Conservation (phyloP, 2,329 filamentous ascomycete genomes). For the Calonectria leucothoes region DNA sequence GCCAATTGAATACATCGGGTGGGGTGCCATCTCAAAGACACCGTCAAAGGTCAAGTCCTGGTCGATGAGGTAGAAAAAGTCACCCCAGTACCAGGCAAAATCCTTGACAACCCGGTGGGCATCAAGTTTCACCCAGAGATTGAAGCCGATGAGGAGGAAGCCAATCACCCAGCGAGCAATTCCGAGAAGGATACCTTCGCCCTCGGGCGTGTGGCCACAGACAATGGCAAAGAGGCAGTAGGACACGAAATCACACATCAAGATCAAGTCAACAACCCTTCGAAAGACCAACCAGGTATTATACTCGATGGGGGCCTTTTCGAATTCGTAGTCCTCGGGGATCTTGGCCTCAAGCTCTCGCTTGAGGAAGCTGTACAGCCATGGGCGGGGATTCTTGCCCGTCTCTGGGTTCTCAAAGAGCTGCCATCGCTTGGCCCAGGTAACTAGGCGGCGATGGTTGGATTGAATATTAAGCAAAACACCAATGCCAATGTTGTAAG, state of each 20-base stretch:
- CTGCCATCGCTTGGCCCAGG: constrained; percentile 86
- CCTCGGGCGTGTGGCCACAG: constrained; percentile 79
- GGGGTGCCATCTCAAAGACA: constrained; percentile 98
- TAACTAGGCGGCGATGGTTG: constrained; percentile 84
- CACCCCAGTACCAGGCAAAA: constrained; percentile 99
- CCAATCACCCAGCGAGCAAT: constrained; percentile 82
- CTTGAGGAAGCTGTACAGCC: constrained; percentile 86
- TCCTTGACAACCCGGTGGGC: constrained; percentile 98
- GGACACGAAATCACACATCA: constrained; percentile 98
- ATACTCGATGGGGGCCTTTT: constrained; percentile 94
- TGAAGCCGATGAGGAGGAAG: constrained; percentile 86
- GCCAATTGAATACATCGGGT: constrained; percentile 98
- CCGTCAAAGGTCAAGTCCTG: constrained; percentile 98
- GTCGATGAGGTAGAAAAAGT: constrained; percentile 99
- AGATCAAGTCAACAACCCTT: constrained; percentile 92
- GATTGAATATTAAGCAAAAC: constrained; percentile 91
- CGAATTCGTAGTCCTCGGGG: constrained; percentile 91
- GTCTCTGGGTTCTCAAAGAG: constrained; percentile 87
- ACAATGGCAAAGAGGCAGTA: constrained; percentile 97
- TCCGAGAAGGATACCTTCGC: constrained; percentile 77
- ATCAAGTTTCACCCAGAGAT: constrained; percentile 98
- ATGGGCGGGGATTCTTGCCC: constrained; percentile 85
- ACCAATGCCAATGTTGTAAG: constrained; percentile 95
- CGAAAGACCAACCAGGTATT: constrained; percentile 99
- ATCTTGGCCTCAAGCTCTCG: constrained; percentile 95